These are phyloP conservation scores for Erythrobasidium yunnanense DNA, from an alignment of 768 basidiomycete genomes.

Conservation along the genomic window DNA sequence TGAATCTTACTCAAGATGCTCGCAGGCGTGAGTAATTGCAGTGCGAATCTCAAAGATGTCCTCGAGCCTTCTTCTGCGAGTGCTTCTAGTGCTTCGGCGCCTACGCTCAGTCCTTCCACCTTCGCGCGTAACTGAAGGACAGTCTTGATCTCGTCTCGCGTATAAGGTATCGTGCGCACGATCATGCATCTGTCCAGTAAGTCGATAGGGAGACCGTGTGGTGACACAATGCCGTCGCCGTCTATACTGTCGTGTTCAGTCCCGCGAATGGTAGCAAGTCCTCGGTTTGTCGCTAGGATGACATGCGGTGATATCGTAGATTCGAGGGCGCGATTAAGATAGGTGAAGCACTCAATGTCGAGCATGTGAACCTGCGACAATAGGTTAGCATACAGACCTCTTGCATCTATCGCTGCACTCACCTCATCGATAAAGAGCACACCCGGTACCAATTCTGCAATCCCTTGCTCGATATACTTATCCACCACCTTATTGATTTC, in stretches of 20 bases:
- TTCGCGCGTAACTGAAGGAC: conserved; percentile 77
- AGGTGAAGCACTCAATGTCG: conserved; percentile 98
- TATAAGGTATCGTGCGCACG: conserved; percentile 78
- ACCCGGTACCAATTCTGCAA: conserved; percentile 93
- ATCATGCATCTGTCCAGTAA: conserved; percentile 90
- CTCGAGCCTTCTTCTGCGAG: conserved; percentile 54
- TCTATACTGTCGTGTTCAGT: conserved; percentile 49
- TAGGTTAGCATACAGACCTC: neutral
- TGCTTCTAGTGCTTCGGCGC: conserved; percentile 63
- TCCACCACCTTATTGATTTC: conserved; percentile 98
- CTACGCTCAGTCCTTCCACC: conserved; percentile 71
- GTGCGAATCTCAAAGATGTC: conserved; percentile 51
- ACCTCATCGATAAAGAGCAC: conserved; percentile 99
- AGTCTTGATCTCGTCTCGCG: conserved; percentile 68
- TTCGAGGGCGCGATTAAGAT: conserved; percentile 88
- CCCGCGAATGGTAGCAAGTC: conserved; percentile 80
- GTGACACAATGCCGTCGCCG: conserved; percentile 63
- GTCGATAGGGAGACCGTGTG: conserved; percentile 90
- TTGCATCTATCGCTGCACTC: conserved; percentile 32
- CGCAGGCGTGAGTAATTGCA: conserved; percentile 82
- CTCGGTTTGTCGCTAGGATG: conserved; percentile 90
- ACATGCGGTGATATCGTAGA: conserved; percentile 96
- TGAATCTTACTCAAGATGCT: conserved; percentile 69
- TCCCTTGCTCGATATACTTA: conserved; percentile 93
- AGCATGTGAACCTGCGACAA: conserved; percentile 84